Base-by-base conservation (phyloP, 768 basidiomycete genomes). In the Rhodotorula paludigena region DNA sequence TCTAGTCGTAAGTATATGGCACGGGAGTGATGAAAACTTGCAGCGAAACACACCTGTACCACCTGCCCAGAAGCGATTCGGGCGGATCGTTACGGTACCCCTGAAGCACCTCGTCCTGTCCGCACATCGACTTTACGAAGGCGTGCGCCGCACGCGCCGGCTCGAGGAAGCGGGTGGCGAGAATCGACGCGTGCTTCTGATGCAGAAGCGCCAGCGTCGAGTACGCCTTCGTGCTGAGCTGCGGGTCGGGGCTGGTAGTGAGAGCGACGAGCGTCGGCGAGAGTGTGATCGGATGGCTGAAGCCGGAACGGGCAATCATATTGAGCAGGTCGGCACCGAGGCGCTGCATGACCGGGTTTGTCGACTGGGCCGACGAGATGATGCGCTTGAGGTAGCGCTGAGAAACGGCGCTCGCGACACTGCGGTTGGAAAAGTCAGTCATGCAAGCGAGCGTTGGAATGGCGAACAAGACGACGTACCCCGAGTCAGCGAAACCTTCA, bases 401-500 rank as follows among this genome's bases (percentile, higher is more conserved):
- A 1, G 97, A 87, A 44, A 99, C 84, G 6, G 91, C 90, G 2
- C 94, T 93, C 78, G 90, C 91, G 68, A 97, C 90, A 35, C 94
- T 98, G 74, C 12, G 35, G 38, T 42, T 5, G 18, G 23, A 23
- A n/a, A n/a, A n/a, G n/a, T n/a, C n/a, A n/a, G n/a, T n/a, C n/a
- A n/a, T n/a, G n/a, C n/a, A n/a, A n/a, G n/a, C n/a, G n/a, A n/a
- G n/a, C n/a, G n/a, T n/a, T n/a, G n/a, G n/a, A n/a, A n/a, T n/a
- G 35, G 23, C 23, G 30, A 21, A 23, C 35, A 14, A 2, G 32
- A 52, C 14, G 16, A 16, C 74, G 36, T 79, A 97, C 96, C 93
- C 93, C 11, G 94, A 97, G 74, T 98, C 96, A 0, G 94, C 92
- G 77, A 98, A 94, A 2, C 88, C 91, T 74, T 92, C 89, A 0